Evolutionary conservation across 805 yeast genomes (phyloP).

Genomic region (Wickerhamiella kurtzmanii): DNA sequence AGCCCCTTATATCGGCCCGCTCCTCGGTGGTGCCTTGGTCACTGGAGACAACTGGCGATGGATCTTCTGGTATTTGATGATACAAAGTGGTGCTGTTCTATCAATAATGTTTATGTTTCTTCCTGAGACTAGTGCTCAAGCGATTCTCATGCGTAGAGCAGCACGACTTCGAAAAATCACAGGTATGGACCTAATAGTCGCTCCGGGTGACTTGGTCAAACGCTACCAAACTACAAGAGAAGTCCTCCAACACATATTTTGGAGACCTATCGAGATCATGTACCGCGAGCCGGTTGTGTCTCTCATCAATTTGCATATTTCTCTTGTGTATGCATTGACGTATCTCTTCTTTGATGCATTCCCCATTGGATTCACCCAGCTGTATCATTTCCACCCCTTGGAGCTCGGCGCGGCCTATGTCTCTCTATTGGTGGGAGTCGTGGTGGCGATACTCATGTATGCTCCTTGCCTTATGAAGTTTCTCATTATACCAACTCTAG

Average conservation of each 20-base stretch:
- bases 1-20: constrained; percentile 45
- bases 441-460: constrained; percentile 25
- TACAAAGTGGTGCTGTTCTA: constrained; percentile 28
- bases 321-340: constrained; percentile 38
- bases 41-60: constrained; percentile 39
- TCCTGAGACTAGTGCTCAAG: constrained; percentile 38
- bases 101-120: constrained; percentile 29
- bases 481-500: constrained; percentile 3
- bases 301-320: constrained; percentile 38
- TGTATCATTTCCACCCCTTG: constrained; percentile 35
- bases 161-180: constrained; percentile 35
- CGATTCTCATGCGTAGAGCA: constrained; percentile 37
- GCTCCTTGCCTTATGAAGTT: constrained; percentile 2
- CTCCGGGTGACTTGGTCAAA: constrained; percentile 13
- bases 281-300: constrained; percentile 43
- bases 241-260: constrained; percentile 14
- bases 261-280: constrained; percentile 34
- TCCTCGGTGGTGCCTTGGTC: constrained; percentile 40
- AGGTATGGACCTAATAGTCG: constrained; percentile 9
- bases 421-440: constrained; percentile 36
- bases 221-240: not conserved
- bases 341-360: constrained; percentile 50
- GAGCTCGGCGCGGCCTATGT: constrained; percentile 37
- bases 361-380: constrained; percentile 39
- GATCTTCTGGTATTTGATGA: constrained; percentile 39